Conservation (phyloP, 2,329 filamentous ascomycete genomes). For the Emydomyces testavorans region DNA sequence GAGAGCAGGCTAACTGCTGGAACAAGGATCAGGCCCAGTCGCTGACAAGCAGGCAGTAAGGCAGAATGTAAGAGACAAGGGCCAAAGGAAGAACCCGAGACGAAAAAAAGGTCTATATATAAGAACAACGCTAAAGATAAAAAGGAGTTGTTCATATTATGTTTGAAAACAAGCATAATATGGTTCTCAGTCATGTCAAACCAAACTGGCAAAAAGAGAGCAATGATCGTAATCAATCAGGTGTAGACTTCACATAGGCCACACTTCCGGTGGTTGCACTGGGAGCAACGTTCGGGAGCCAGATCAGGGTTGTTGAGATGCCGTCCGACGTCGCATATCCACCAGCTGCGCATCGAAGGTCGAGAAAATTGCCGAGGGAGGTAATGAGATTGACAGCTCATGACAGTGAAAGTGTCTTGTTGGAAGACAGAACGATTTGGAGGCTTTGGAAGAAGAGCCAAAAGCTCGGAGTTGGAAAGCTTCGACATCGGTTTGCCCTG, state of each 20-base stretch:
- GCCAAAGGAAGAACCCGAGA: too few relatives aligned
- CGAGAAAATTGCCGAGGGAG: background rate
- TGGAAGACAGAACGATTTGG: background rate
- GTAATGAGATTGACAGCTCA: background rate
- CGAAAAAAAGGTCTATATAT: too few relatives aligned
- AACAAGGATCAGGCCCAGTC: too few relatives aligned
- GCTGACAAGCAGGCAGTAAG: too few relatives aligned
- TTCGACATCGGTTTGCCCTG: background rate
- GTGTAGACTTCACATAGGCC: background rate
- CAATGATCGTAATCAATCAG: background rate
- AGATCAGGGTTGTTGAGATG: conserved; percentile 17
- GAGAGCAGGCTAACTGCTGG: too few relatives aligned
- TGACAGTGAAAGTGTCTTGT: background rate
- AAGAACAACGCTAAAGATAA: too few relatives aligned
- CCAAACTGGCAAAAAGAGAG: too few relatives aligned
- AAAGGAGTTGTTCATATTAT: too few relatives aligned
- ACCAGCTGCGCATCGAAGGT: conserved; percentile 13
- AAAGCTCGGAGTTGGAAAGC: background rate
- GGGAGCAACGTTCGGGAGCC: conserved; percentile 10
- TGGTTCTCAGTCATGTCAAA: too few relatives aligned
- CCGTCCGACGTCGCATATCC: conserved; percentile 12
- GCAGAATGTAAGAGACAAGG: too few relatives aligned
- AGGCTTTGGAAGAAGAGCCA: background rate
- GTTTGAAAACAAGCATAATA: background rate
- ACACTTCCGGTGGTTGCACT: conserved; percentile 15